Conservation (phyloP, 179 eudicot species). For the Camellia oleifera region DNA sequence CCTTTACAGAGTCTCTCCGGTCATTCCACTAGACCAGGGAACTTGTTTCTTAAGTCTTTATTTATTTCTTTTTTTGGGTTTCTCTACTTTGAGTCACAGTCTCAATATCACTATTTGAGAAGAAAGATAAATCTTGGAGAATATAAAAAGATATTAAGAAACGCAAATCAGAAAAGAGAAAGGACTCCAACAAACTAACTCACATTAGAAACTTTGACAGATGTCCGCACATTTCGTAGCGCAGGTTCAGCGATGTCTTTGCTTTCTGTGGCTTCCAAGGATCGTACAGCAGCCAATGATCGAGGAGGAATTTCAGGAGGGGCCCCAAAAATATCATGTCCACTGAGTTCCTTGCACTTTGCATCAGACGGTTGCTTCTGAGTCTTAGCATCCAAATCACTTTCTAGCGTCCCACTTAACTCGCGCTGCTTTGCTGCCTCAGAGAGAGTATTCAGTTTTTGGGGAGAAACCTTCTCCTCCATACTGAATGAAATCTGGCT, state of each 20-base stretch:
- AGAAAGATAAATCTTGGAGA: background rate
- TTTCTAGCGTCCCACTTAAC: slow-evolving; percentile 62
- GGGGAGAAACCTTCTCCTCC: slow-evolving; percentile 60
- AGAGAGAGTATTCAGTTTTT: slow-evolving; percentile 61
- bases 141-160: background rate
- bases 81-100: background rate
- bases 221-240: slow-evolving; percentile 68
- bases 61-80: background rate
- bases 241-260: slow-evolving; percentile 55
- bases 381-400: slow-evolving; percentile 44
- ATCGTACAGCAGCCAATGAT: slow-evolving; percentile 53
- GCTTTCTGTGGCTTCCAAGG: slow-evolving; percentile 43
- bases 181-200: slow-evolving; percentile 22
- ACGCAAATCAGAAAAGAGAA: background rate
- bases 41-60: background rate
- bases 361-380: slow-evolving; percentile 72
- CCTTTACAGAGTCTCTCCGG: background rate
- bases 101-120: background rate
- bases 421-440: slow-evolving; percentile 90
- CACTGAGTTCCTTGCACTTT: slow-evolving; percentile 78
- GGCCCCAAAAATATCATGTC: slow-evolving; percentile 78
- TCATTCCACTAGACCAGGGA: background rate
- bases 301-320: slow-evolving; percentile 70
- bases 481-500: slow-evolving; percentile 73
- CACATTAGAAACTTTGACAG: slow-evolving; percentile 90